Evolutionary conservation across 139 green algal species (phyloP), one percentile per base, ranked within the genome.

Genomic region (Diplosphaera chodatii): DNA sequence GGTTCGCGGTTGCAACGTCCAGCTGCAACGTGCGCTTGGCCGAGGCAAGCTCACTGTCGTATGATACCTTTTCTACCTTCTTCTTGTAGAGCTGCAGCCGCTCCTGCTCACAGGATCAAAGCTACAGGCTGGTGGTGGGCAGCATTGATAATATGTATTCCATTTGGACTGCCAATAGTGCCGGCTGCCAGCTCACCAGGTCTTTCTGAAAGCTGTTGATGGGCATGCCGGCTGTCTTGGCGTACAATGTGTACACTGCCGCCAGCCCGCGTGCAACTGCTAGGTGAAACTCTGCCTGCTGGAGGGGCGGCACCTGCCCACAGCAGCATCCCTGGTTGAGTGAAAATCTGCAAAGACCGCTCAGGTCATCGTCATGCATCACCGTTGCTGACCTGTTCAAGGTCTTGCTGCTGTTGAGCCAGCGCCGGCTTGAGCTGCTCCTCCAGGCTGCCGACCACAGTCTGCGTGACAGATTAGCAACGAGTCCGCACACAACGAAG

Each of bases 1-100:
- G 71, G 63, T 84, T 87, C 31, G 84, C 77, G 1, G 76, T 82
- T 6, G 72, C 75, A 34, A 91, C 81, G 28, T 91, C 78, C n/a
- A 91, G 32, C 18, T 72, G 33, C 16, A 78, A 32, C 3, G 40
- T 72, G 3, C 66, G 71, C 27, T 70, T 72, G 1, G 67, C 66
- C 8, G 75, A 40, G 1, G 56, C 37, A 22, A 83, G 66, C 41
- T 77, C 67, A n/a, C 68, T 41, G 22, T 77, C 75, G 6, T 74
- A 66, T 40, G 34, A 64, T 20, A 65, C 63, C 65, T 85, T 82
- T 25, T 40, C 66, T 29, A 91, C 73, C 67, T 88, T 89, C 63
- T 83, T 83, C 56, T 70, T 29, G 31, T 85, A 91, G 40, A 72
- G 71, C 15, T 72, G 41, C 59, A 89, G 68, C 16, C 84, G 83